Base-by-base conservation (phyloP, 2,329 filamentous ascomycete genomes). In the Dichotomopilus funicola region DNA sequence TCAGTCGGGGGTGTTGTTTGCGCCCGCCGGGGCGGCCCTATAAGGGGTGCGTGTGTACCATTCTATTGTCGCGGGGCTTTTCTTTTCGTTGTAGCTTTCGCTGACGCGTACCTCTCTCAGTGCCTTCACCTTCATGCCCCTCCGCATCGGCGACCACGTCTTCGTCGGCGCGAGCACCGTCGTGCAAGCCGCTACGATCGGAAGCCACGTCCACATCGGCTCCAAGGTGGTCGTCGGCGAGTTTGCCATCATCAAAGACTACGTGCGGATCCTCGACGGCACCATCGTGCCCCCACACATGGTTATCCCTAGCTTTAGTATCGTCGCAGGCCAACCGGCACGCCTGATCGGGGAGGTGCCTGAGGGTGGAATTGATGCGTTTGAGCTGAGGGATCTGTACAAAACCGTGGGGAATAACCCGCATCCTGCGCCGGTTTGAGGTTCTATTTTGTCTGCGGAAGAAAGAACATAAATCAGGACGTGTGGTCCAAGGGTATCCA, bases 91-190 rank as follows among this genome's bases (percentile, higher is more conserved):
- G 19, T 27, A 27, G 19, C 19, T 27, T 3, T 27, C 19, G 19
- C 19, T 27, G 19, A 27, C 19, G 19, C 19, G 19, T 27, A 3
- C 19, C 6, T 11, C 40, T 13, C 3, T 35, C 55, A 81, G 78
- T 6, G 71, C 75, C 38, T 87, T 89, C 67, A 88, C 85, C 43
- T 89, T 91, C 72, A 92, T 92, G 71, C 91, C 91, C 7, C 85
- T 97, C 64, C 89, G 94, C 59, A 88, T 99, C 62, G 91, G 91
- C 46, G 91, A 96, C 70, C 92, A 97, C 72, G 91, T 96, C 60
- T 96, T 92, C 71, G 81, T 99, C 49, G 91, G 90, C 56, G 79
- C 82, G 65, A 76, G 77, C 37, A 84, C 85, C 40, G 82, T 92
- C 41, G 80, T 99, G 40, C 89, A 94, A 68, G 90, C 92, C 0